Conservation (phyloP, 2,329 filamentous ascomycete species). For the Emericellopsis cladophorae region DNA sequence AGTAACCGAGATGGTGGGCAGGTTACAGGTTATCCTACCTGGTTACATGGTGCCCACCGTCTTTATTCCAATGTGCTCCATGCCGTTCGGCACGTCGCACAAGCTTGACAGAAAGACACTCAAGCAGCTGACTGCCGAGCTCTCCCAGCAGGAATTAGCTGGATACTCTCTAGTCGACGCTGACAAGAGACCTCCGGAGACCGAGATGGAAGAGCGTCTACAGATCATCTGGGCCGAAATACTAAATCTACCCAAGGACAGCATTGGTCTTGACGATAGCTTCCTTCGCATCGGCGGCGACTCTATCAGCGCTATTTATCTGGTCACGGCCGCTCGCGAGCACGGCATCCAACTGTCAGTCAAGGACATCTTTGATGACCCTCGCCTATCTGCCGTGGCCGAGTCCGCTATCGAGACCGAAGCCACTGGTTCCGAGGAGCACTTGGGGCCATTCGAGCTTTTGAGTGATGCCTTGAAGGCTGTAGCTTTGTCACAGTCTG, state of each 20-base stretch:
- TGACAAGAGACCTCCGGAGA: slow-evolving; percentile 1
- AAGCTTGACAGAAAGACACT: slow-evolving; percentile 6
- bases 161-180: neutral
- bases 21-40: slow-evolving; percentile 1
- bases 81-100: slow-evolving; percentile 5
- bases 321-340: slow-evolving; percentile 8
- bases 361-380: slow-evolving; percentile 1
- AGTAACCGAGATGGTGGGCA: neutral
- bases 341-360: slow-evolving; percentile 1
- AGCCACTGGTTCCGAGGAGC: neutral
- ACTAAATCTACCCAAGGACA: slow-evolving; percentile 1
- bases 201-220: slow-evolving; percentile 3
- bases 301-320: slow-evolving; percentile 10
- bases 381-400: slow-evolving; percentile 1
- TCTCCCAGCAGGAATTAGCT: neutral
- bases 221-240: slow-evolving; percentile 7
- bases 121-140: neutral
- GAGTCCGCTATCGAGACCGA: neutral
- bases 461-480: neutral
- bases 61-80: slow-evolving; percentile 3
- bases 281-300: slow-evolving; percentile 10
- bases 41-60: slow-evolving; percentile 7
- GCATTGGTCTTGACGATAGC: slow-evolving; percentile 6
- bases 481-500: neutral
- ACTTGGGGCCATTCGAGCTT: neutral